These are phyloP conservation scores for Clonostachys chloroleuca DNA, from an alignment of 2,329 filamentous ascomycete species.

Conservation along the genomic window DNA sequence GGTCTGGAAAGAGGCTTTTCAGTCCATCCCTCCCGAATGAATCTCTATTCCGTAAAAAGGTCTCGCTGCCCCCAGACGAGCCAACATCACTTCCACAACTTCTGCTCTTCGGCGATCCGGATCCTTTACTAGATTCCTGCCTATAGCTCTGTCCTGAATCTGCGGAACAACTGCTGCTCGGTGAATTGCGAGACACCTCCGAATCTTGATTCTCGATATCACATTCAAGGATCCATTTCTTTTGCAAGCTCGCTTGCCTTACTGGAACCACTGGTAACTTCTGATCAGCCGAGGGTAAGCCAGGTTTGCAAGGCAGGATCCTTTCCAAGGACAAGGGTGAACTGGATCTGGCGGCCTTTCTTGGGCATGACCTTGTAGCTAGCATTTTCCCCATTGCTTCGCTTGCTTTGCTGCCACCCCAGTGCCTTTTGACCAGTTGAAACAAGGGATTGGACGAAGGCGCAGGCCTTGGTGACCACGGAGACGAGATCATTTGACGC, in stretches of 20 bases:
- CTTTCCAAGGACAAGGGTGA: too few relatives aligned
- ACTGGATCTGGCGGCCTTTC: conserved; percentile 1
- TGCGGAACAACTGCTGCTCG: too few relatives aligned
- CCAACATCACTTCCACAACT: not conserved
- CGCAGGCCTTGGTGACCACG: conserved; percentile 42
- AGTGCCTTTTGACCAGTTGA: conserved; percentile 41
- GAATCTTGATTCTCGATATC: too few relatives aligned
- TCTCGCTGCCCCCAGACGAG: not conserved
- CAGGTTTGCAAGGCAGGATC: too few relatives aligned
- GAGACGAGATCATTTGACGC: conserved; percentile 39
- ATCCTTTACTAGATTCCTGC: too few relatives aligned
- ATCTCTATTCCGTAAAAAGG: not conserved
- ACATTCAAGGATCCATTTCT: not conserved
- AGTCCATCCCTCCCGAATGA: not conserved
- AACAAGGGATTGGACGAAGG: conserved; percentile 31
- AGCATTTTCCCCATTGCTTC: conserved; percentile 31
- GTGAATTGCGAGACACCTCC: too few relatives aligned
- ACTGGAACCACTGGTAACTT: conserved; percentile 1
- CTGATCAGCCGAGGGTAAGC: too few relatives aligned
- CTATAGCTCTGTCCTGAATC: too few relatives aligned
- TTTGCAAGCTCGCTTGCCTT: conserved; percentile 1
- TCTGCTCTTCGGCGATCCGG: not conserved
- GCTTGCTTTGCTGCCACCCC: conserved; percentile 37
- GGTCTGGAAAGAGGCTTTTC: not conserved
- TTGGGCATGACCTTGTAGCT: conserved; percentile 4